phyloP scores from a whole-genome alignment of 2,329 filamentous ascomycete species.

The Alternaria gaisen region DNA sequence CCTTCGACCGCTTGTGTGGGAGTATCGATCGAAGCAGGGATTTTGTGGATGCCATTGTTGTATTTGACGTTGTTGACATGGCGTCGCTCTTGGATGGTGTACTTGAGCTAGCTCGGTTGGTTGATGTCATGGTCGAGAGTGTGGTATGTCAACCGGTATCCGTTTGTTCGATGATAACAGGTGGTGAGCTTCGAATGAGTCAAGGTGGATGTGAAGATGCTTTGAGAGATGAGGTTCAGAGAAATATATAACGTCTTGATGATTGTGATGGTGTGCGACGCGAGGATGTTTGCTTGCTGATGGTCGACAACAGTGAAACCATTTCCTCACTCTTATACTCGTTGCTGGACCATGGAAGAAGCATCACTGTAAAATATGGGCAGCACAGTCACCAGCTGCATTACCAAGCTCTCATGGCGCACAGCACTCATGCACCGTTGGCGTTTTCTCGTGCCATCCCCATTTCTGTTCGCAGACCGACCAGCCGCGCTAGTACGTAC shows the following conservation, averaged over 20 bases:
- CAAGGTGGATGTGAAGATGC: background rate
- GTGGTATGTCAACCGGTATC: fast-evolving
- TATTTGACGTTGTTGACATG: conserved; percentile 33
- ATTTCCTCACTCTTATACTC: background rate
- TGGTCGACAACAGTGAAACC: background rate
- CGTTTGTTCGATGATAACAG: background rate
- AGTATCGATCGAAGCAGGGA: conserved; percentile 34
- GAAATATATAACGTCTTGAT: background rate
- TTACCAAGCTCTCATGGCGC: background rate
- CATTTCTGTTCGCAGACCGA: background rate
- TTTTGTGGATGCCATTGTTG: conserved; percentile 36
- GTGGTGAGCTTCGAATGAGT: background rate
- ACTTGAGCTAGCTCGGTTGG: conserved; percentile 5
- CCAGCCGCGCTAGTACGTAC: background rate
- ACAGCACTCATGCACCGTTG: background rate
- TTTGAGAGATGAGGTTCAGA: background rate
- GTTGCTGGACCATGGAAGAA: background rate
- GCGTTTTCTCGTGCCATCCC: background rate
- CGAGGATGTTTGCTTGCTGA: background rate
- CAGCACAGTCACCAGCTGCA: background rate
- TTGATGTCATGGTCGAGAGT: conserved; percentile 10
- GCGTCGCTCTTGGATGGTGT: conserved; percentile 16
- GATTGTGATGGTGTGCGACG: background rate
- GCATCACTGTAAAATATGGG: background rate
- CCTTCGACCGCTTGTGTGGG: conserved; percentile 19